Evolutionary conservation across 2,329 filamentous ascomycete species (phyloP).

Genomic region (Fusarium fracticaudum): DNA sequence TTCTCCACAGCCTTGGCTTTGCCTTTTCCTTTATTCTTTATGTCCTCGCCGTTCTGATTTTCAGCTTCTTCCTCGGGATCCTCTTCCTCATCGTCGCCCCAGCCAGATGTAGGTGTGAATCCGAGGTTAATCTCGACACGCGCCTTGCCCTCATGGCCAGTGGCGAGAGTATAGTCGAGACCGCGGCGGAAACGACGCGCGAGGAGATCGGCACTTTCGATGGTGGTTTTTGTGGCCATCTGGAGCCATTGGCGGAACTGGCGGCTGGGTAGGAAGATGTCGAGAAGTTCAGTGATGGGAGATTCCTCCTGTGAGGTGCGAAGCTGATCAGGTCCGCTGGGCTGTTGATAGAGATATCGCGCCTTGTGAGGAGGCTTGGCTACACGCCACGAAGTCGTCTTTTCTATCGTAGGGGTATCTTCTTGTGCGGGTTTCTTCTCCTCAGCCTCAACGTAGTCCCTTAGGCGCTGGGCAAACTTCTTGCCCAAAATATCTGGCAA

Average conservation of each 20-base stretch:
- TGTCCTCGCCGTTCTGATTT: slow-evolving; percentile 46
- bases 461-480: slow-evolving; percentile 79
- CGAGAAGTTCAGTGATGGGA: slow-evolving; percentile 79
- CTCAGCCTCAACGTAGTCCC: slow-evolving; percentile 73
- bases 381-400: slow-evolving; percentile 73
- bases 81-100: slow-evolving; percentile 75
- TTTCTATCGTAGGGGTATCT: slow-evolving; percentile 65
- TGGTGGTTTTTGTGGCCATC: slow-evolving; percentile 77
- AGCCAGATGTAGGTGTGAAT: slow-evolving; percentile 85
- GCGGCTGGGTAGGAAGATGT: slow-evolving; percentile 82
- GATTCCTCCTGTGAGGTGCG: slow-evolving; percentile 55
- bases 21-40: slow-evolving; percentile 45
- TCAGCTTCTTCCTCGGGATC: slow-evolving; percentile 51
- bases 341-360: slow-evolving; percentile 84
- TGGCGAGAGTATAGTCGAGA: slow-evolving; percentile 92
- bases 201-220: slow-evolving; percentile 80
- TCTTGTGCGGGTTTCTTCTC: slow-evolving; percentile 62
- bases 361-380: slow-evolving; percentile 95
- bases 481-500: slow-evolving; percentile 80
- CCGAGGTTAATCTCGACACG: slow-evolving; percentile 88
- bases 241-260: slow-evolving; percentile 92
- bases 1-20: slow-evolving; percentile 33
- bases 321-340: slow-evolving; percentile 51
- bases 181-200: slow-evolving; percentile 88
- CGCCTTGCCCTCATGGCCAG: slow-evolving; percentile 79